Percentiles rank a stretch among this genome's conserved stretches.
These are phyloP conservation scores for Citropsis articulata DNA, from an alignment of 345 rosid species.

Conservation along the genomic window DNA sequence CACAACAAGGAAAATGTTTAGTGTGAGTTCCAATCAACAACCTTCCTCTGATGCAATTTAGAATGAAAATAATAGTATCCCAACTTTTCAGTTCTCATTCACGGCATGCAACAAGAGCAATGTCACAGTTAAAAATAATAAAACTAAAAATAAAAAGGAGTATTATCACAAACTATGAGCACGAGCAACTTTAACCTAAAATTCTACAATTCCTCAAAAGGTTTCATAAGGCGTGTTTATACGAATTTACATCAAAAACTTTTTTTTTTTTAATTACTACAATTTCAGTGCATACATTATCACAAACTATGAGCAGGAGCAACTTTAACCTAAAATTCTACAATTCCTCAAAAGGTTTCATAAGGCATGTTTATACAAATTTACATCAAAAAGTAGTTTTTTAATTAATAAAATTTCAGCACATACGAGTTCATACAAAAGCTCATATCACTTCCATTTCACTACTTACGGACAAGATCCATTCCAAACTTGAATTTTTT, in stretches of 20 bases:
- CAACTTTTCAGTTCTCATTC: neutral
- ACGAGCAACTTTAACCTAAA: neutral
- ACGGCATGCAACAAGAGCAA: neutral
- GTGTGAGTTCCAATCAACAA: neutral
- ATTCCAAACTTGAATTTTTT: neutral
- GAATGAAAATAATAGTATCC: neutral
- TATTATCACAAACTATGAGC: neutral
- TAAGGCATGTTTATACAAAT: neutral
- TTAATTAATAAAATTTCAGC: neutral
- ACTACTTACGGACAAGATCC: neutral
- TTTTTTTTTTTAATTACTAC: neutral
- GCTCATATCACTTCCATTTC: neutral
- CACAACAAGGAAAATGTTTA: neutral
- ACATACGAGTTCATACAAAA: neutral
- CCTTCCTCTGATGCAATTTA: neutral
- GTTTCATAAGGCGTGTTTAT: neutral
- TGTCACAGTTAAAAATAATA: neutral
- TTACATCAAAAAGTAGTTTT: neutral
- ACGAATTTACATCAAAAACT: neutral
- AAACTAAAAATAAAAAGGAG: neutral
- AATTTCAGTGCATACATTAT: neutral
- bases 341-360: neutral
- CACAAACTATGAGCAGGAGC: neutral
- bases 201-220: neutral
- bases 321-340: neutral